Base-by-base conservation (phyloP, 176 grass and related monocot species). In the Tillandsia fasciculata region DNA sequence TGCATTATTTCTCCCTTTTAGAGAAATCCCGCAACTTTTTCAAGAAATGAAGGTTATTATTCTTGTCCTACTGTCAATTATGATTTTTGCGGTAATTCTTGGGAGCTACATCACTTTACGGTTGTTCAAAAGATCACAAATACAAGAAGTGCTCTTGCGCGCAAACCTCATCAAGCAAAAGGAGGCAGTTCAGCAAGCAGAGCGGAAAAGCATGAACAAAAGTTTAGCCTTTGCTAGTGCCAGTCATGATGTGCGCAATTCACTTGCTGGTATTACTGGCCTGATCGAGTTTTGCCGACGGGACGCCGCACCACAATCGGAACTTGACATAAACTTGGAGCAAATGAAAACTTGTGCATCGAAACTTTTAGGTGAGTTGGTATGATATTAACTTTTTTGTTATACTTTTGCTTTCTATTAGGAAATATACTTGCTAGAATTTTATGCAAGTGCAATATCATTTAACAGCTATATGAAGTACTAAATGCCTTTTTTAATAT, bases 131-230 rank as follows among this genome's bases (percentile, higher is more conserved):
- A 77, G 65, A 3, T 68, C 28, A 10, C 74, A 15, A 53, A 63
- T 71, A 12, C 53, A 64, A 12, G 70, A 87, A 53, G 70, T 79
- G 10, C 8, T 56, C 47, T 64, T 96, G n/a, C 61, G 76, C 29
- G 92, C 76, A 10, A 74, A 89, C 11, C 72, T 91, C 10, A 78
- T 87, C 13, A 77, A 48, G 52, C 81, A 80, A 74, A 88, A 88
- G 70, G 88, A 89, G 73, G 83, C 72, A 49, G 83, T 88, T 12
- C 75, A 73, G 52, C 92, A 91, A 54, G 88, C 85, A 23, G 92
- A 96, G 72, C 80, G 81, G 56, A 96, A 89, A 70, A 89, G 83
- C 64, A 86, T 91, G 92, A 96, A 96, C 69, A 96, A 96, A 72
- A 96, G 80, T 74, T 81, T 91, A n/a, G 83, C 92, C 13, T 84